A percentile compares a stretch with the other conserved stretches of the same genome.
These are phyloP conservation scores for Cenococcum geophilum DNA, from an alignment of 495 filamentous ascomycete species.

Conservation along the genomic window DNA sequence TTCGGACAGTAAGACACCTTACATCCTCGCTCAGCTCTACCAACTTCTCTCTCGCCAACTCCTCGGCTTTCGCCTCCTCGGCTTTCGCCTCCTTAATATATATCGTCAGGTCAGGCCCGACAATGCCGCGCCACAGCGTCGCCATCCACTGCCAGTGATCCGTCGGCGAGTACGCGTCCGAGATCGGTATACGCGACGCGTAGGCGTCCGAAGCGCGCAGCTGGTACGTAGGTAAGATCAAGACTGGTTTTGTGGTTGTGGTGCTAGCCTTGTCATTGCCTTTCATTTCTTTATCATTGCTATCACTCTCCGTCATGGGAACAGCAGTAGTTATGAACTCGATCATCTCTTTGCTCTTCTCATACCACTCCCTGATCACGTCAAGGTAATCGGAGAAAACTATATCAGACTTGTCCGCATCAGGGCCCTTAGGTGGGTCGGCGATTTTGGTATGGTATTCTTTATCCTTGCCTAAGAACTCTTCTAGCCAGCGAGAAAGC, in stretches of 20 bases:
- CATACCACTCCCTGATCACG: constrained; percentile 68
- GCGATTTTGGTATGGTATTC: constrained; percentile 53
- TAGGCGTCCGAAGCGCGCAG: constrained; percentile 71
- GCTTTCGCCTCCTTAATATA: constrained; percentile 46
- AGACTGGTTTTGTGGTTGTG: constrained; percentile 48
- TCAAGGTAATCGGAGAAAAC: constrained; percentile 54
- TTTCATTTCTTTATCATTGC: constrained; percentile 6
- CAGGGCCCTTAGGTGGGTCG: constrained; percentile 45
- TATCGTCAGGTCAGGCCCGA: constrained; percentile 82
- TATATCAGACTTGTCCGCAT: constrained; percentile 34
- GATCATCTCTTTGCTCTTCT: constrained; percentile 58
- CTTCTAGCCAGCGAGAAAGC: constrained; percentile 57
- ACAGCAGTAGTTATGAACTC: constrained; percentile 50
- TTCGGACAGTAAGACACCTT: constrained; percentile 54
- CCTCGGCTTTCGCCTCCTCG: constrained; percentile 30
- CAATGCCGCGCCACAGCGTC: constrained; percentile 81
- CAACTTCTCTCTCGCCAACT: constrained; percentile 43
- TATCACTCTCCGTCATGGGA: neutral
- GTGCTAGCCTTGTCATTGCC: constrained; percentile 4
- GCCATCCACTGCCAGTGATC: constrained; percentile 99
- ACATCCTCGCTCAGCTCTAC: constrained; percentile 52
- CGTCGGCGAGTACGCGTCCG: constrained; percentile 68
- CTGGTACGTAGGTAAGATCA: constrained; percentile 68
- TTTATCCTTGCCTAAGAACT: constrained; percentile 50
- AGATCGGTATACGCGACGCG: constrained; percentile 63